Percentiles rank a stretch among this genome's conserved stretches.
These are phyloP conservation scores for Rhypophila decipiens DNA, from an alignment of 495 filamentous ascomycete species.

Conservation along the genomic window DNA sequence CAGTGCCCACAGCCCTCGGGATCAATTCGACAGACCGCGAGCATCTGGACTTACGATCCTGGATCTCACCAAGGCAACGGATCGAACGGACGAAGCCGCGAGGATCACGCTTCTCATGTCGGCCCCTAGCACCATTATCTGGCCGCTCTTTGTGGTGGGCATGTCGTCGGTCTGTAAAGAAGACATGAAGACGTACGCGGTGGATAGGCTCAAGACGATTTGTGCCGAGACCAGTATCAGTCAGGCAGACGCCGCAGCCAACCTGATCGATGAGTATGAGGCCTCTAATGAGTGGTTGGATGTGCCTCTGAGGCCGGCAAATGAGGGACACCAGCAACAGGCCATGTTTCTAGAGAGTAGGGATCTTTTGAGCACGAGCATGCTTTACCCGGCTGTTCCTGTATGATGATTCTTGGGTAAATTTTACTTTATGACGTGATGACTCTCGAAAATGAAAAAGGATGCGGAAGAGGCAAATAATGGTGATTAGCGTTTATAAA, in stretches of 20 bases:
- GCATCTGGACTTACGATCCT: conserved; percentile 24
- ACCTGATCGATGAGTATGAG: conserved; percentile 24
- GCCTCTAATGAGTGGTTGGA: conserved; percentile 6
- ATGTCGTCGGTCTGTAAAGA: conserved; percentile 29
- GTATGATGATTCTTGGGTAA: no score
- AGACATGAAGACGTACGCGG: conserved; percentile 20
- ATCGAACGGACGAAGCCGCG: conserved; percentile 20
- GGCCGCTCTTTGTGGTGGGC: conserved; percentile 31
- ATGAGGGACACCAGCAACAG: neutral
- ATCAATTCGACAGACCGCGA: neutral
- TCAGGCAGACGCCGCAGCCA: conserved; percentile 29
- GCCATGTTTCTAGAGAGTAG: no score
- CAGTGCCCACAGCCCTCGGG: conserved; percentile 7
- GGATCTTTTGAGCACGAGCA: no score
- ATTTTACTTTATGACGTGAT: no score
- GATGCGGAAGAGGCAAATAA: no score
- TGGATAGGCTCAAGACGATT: conserved; percentile 25
- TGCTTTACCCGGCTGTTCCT: no score
- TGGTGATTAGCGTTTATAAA: no score
- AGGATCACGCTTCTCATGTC: conserved; percentile 30
- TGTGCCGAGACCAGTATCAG: conserved; percentile 28
- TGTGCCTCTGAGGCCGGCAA: neutral
- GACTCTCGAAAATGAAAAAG: no score
- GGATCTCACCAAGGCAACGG: conserved; percentile 18
- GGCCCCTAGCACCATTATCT: conserved; percentile 30